Base-by-base conservation (phyloP, 345 rosid genomes). In the Toxicodendron radicans region DNA sequence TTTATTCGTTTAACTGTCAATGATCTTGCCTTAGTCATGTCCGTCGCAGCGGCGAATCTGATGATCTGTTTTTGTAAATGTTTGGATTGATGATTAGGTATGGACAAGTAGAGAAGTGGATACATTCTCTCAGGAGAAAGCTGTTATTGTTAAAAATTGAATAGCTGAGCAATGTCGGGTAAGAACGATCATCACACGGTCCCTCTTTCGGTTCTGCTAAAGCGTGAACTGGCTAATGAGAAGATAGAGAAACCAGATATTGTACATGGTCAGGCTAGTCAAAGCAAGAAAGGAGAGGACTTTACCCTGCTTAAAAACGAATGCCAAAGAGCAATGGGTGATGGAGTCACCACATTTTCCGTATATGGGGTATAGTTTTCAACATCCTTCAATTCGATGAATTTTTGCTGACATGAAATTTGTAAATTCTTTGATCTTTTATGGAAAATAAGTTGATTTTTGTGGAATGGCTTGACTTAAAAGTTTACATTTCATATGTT, bases 201-300 rank as follows among this genome's bases (percentile, higher is more conserved):
- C 75, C 98, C 98, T 52, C 89, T 96, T 8, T 88, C 98, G 16
- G 95, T 91, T 62, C 81, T 96, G 58, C 80, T 96, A 17, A 91
- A 92, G 80, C 90, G 99, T 27, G 99, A 96, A 83, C 84, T 87
- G 74, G 98, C 98, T 0, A 85, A 75, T 62, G 99, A 92, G 76
- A 96, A 88, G 81, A 75, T 87, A 30, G 97, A 87, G 72, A 87
- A 89, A 17, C 98, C 97, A 23, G 98, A 90, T 66, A 85, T 96
- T 70, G 38, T 82, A 20, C 85, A 90, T 12, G 99, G 98, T 8
- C 91, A 96, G 72, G 95, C 94, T 24, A 85, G 80, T 59, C 95
- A 96, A 76, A 90, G 97, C 90, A 96, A 93, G 94, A 96, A 96
- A 82, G 99, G 98, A 32, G 99, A 96, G 73, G 99, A 96, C 63